Conservation (phyloP, 2,329 filamentous ascomycete species). For the Didymella lethalis region DNA sequence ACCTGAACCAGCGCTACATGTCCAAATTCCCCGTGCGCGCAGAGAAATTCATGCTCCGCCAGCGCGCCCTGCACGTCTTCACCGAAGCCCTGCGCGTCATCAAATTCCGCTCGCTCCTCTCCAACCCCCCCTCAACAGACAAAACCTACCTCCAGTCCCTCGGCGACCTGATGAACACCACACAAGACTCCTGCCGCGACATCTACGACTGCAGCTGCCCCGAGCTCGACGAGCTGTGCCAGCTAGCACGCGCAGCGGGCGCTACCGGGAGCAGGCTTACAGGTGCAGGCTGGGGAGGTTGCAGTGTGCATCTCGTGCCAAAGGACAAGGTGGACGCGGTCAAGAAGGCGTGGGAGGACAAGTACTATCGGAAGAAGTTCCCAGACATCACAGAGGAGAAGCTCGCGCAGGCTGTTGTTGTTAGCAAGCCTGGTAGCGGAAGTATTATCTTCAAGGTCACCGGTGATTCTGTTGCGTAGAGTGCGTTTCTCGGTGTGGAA, state of each 20-base stretch:
- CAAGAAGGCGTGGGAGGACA: constrained; percentile 75
- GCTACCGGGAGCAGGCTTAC: constrained; percentile 86
- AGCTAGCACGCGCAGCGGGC: constrained; percentile 78
- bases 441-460: constrained; percentile 52
- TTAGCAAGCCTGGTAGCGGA: constrained; percentile 84
- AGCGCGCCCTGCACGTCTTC: constrained; percentile 91
- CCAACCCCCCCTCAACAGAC: constrained; percentile 53
- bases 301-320: constrained; percentile 90
- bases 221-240: constrained; percentile 89
- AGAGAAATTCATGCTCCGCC: constrained; percentile 84
- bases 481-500: too few species aligned
- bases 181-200: constrained; percentile 85
- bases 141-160: constrained; percentile 75
- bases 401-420: constrained; percentile 80
- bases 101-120: constrained; percentile 80
- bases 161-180: constrained; percentile 85
- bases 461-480: constrained; percentile 43
- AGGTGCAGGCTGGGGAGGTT: constrained; percentile 96
- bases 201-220: constrained; percentile 91
- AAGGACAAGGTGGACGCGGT: constrained; percentile 81
- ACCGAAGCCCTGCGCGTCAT: constrained; percentile 86
- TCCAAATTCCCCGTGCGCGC: constrained; percentile 89
- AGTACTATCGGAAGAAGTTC: constrained; percentile 81
- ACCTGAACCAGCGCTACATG: constrained; percentile 80
- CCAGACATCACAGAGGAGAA: constrained; percentile 75